These are phyloP conservation scores for Zygoascus meyerae DNA, from an alignment of 1,139 yeast species.

Conservation along the genomic window DNA sequence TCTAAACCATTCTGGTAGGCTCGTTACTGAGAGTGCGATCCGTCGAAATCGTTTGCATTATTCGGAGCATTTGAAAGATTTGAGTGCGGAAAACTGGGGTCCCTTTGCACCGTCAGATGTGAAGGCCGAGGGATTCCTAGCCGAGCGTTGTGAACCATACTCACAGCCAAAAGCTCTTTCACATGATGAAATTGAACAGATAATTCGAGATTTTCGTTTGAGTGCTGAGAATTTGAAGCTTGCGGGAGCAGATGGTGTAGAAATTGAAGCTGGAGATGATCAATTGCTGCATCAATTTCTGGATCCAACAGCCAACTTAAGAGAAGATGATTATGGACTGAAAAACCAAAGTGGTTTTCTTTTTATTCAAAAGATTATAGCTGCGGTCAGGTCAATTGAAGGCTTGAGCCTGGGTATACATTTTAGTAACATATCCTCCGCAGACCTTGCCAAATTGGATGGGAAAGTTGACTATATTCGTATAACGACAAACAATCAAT, in stretches of 20 bases:
- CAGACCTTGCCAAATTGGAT: constrained; percentile 2
- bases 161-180: constrained; percentile 10
- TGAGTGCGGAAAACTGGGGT: background rate
- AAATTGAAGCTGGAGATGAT: constrained; percentile 67
- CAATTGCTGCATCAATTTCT: constrained; percentile 47
- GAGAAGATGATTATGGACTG: constrained; percentile 67
- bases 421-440: constrained; percentile 34
- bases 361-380: constrained; percentile 49
- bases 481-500: background rate
- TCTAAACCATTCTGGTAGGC: constrained; percentile 9
- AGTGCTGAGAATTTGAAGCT: constrained; percentile 41
- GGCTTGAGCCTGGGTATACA: constrained; percentile 55
- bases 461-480: constrained; percentile 1
- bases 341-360: constrained; percentile 57
- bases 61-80: background rate
- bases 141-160: background rate
- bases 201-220: constrained; percentile 4
- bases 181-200: constrained; percentile 4
- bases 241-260: constrained; percentile 65
- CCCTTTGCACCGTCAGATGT: constrained; percentile 7
- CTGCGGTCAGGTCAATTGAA: constrained; percentile 43
- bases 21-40: background rate
- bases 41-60: background rate
- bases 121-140: constrained; percentile 7
- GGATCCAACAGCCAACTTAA: constrained; percentile 44